These are phyloP conservation scores for Urtica urens DNA, from an alignment of 306 rosid genomes.

Conservation along the genomic window DNA sequence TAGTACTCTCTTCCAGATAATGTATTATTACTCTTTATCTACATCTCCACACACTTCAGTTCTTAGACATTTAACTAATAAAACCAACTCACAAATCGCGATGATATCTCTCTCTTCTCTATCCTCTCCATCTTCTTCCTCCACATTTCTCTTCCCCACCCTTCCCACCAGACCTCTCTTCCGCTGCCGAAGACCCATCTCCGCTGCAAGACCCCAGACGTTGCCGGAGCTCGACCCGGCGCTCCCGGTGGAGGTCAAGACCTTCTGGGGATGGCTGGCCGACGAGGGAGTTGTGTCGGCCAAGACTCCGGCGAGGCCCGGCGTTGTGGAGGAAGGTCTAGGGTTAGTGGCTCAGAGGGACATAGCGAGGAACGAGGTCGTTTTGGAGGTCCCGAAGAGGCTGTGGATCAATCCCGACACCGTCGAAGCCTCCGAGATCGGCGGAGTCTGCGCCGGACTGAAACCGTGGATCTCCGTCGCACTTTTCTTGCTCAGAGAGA, in stretches of 20 bases:
- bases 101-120: background rate
- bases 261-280: constrained; percentile 81
- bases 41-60: no score
- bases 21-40: no score
- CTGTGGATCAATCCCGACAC: constrained; percentile 92
- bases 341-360: constrained; percentile 60
- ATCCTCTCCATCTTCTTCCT: background rate
- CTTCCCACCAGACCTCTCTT: background rate
- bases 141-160: constrained; percentile 1
- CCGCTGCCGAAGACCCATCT: background rate
- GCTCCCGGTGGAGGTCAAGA: constrained; percentile 41
- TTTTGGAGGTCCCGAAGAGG: constrained; percentile 85
- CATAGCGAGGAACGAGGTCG: constrained; percentile 62
- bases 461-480: constrained; percentile 89
- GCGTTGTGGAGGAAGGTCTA: constrained; percentile 60
- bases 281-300: constrained; percentile 67
- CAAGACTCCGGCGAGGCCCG: constrained; percentile 72
- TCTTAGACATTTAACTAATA: no score
- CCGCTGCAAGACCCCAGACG: constrained; percentile 16
- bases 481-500: constrained; percentile 61
- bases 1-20: no score
- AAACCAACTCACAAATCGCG: background rate
- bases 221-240: constrained; percentile 45
- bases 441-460: constrained; percentile 56
- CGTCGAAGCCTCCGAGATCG: constrained; percentile 75